Percentiles rank a stretch among this genome's conserved stretches.
Evolutionary conservation across 805 yeast species (phyloP).

Genomic region (Schizosaccharomyces octosporus): DNA sequence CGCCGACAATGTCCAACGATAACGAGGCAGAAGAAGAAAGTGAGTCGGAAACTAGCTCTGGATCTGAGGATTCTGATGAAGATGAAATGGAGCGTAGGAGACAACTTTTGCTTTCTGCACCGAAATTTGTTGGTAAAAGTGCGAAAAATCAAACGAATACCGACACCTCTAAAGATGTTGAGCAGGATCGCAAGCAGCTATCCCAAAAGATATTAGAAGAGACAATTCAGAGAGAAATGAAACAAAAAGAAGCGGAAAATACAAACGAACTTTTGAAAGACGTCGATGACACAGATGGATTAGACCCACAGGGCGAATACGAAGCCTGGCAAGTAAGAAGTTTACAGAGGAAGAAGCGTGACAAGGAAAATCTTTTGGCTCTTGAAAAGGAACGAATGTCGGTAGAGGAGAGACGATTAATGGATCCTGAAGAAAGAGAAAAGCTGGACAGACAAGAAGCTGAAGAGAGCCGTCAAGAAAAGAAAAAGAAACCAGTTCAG

Average conservation of each 20-base stretch:
- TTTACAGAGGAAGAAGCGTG: slow-evolving; percentile 17
- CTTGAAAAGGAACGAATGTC: slow-evolving; percentile 17
- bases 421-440: slow-evolving; percentile 11
- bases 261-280: slow-evolving; percentile 1
- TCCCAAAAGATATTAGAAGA: slow-evolving; percentile 2
- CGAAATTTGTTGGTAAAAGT: not conserved
- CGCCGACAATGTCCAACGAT: not conserved
- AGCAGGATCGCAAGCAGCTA: not conserved
- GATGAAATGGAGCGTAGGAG: not conserved
- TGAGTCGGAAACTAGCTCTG: not conserved
- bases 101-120: not conserved
- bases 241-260: not conserved
- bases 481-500: not conserved
- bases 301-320: slow-evolving; percentile 26
- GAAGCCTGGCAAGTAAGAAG: slow-evolving; percentile 22
- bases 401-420: slow-evolving; percentile 11
- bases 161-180: not conserved
- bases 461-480: slow-evolving; percentile 7
- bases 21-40: slow-evolving; percentile 1
- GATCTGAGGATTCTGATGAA: not conserved
- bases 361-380: slow-evolving; percentile 13
- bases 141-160: not conserved
- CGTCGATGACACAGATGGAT: slow-evolving; percentile 36
- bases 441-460: slow-evolving; percentile 7
- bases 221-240: slow-evolving; percentile 3